Percentiles rank a stretch among this genome's conserved stretches.
phyloP scores from a whole-genome alignment of 108 stramenopile genomes.

The Licmophora abbreviata region DNA sequence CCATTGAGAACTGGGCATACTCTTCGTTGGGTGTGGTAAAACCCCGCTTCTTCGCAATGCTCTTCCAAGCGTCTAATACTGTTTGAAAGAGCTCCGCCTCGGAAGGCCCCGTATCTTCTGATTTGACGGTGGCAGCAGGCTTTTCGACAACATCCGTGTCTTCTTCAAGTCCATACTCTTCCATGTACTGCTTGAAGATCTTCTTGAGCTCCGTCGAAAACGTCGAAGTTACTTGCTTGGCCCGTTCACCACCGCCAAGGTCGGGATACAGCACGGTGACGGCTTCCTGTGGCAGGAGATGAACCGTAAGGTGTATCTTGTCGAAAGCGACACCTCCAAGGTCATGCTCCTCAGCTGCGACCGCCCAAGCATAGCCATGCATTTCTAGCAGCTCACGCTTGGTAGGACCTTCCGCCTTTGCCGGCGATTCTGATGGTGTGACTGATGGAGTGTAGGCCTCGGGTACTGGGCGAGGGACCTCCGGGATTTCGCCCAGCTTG shows the following conservation, averaged over 20 bases:
- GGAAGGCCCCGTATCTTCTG: conserved; percentile 4
- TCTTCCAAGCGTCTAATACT: conserved; percentile 27
- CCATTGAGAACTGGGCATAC: conserved; percentile 23
- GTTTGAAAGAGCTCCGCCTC: conserved; percentile 20
- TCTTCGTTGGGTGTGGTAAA: conserved; percentile 21
- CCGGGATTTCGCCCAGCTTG: too few species aligned
- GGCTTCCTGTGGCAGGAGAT: conserved; percentile 9
- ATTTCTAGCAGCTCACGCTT: conserved; percentile 15
- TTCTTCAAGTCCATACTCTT: conserved; percentile 4
- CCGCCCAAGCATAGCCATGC: conserved; percentile 20
- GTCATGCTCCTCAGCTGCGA: conserved; percentile 9
- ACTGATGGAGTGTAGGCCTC: conserved; percentile 3
- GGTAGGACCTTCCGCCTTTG: conserved; percentile 2
- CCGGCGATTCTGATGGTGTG: not conserved
- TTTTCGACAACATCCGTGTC: not conserved
- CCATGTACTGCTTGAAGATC: conserved; percentile 5
- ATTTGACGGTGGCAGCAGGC: not conserved
- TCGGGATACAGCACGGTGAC: conserved; percentile 12
- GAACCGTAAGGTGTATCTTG: conserved; percentile 16
- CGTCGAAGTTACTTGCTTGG: conserved; percentile 10
- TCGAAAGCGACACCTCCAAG: conserved; percentile 16
- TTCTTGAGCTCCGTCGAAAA: conserved; percentile 14
- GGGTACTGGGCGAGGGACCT: too few species aligned
- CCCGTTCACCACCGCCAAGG: conserved; percentile 8
- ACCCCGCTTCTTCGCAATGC: conserved; percentile 18